Evolutionary conservation across 176 grass and related monocot genomes (phyloP).

Genomic region (Musa acuminata): DNA sequence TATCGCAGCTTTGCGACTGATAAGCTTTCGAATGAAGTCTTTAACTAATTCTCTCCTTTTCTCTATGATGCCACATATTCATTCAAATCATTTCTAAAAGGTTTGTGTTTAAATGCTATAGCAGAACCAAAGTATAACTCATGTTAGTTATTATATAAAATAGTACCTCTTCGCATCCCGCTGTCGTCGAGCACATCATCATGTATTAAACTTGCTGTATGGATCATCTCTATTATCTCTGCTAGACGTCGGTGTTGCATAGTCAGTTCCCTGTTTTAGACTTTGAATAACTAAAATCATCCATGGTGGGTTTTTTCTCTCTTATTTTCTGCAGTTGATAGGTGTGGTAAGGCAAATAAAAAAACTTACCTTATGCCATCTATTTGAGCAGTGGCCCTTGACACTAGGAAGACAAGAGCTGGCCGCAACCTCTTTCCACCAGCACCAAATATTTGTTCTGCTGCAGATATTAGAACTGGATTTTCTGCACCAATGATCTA

Average conservation of each 20-base stretch:
- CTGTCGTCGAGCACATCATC: slow-evolving; percentile 97
- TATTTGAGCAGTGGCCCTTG: slow-evolving; percentile 73
- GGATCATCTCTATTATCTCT: slow-evolving; percentile 99
- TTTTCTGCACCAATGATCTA: slow-evolving; percentile 96
- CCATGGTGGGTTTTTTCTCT: neutral
- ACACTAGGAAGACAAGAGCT: slow-evolving; percentile 94
- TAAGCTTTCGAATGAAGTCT: neutral
- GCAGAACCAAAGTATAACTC: neutral
- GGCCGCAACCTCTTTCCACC: slow-evolving; percentile 92
- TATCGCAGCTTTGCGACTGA: neutral
- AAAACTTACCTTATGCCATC: slow-evolving; percentile 60
- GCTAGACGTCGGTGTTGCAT: slow-evolving; percentile 69
- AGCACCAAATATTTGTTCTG: slow-evolving; percentile 92
- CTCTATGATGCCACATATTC: neutral
- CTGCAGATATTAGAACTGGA: slow-evolving; percentile 76
- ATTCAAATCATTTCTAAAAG: neutral
- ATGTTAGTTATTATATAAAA: neutral
- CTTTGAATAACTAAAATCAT: slow-evolving; percentile 14
- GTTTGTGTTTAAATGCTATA: neutral
- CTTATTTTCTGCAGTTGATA: neutral
- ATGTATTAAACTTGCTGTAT: slow-evolving; percentile 97
- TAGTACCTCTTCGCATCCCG: slow-evolving; percentile 76
- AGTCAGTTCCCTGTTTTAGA: slow-evolving; percentile 61
- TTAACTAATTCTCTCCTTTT: neutral
- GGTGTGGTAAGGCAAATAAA: neutral